These are phyloP conservation scores for Malus hybrid DNA, from an alignment of 331 rosid genomes.

Conservation along the genomic window DNA sequence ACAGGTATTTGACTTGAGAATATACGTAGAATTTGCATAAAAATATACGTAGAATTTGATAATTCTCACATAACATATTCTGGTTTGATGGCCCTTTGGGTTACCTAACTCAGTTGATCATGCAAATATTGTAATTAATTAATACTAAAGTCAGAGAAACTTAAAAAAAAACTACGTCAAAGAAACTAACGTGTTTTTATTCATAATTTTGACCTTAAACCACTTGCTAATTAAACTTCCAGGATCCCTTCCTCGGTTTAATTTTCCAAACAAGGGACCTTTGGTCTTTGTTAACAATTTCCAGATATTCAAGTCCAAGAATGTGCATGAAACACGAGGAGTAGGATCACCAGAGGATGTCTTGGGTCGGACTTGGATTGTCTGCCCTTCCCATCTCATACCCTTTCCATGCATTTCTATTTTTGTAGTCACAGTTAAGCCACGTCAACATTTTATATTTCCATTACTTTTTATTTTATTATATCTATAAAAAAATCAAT, in stretches of 20 bases:
- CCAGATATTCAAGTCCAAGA: not conserved
- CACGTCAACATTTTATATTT: too few relatives aligned
- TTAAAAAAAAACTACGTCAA: too few relatives aligned
- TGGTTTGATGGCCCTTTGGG: not conserved
- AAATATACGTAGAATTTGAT: not conserved
- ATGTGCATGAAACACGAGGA: too few relatives aligned
- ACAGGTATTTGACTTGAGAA: not conserved
- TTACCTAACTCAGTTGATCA: not conserved
- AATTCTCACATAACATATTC: not conserved
- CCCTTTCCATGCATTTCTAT: too few relatives aligned
- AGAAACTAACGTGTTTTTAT: not conserved
- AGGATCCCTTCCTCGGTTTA: not conserved
- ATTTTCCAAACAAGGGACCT: not conserved
- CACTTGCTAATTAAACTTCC: not conserved
- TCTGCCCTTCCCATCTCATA: too few relatives aligned
- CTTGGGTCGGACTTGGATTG: too few relatives aligned
- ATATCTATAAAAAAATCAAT: too few relatives aligned
- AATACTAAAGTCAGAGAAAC: not conserved
- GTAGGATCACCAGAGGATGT: too few relatives aligned
- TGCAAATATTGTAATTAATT: not conserved
- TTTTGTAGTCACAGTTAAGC: too few relatives aligned
- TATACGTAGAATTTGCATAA: too few relatives aligned
- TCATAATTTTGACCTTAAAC: too few relatives aligned
- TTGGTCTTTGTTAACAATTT: constrained; percentile 7
- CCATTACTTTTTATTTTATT: too few relatives aligned